phyloP scores from a whole-genome alignment of 1,284 basidiomycete species.

The Irpex rosettiformis region DNA sequence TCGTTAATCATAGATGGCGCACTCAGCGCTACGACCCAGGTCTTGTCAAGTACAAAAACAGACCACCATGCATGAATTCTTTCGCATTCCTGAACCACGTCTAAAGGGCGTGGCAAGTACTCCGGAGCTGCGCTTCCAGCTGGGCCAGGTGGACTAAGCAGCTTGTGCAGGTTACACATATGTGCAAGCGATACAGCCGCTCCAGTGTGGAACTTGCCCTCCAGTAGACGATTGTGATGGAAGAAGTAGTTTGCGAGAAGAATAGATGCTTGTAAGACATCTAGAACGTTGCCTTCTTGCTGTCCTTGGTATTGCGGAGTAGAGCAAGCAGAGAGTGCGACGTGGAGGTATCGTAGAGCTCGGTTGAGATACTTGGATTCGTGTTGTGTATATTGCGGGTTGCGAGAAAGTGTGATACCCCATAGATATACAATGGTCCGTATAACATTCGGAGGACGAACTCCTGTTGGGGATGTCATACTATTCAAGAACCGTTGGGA shows the following conservation, averaged over 20 bases:
- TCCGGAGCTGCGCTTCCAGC: background rate
- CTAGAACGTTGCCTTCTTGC: constrained; percentile 34
- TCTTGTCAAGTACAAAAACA: constrained; percentile 34
- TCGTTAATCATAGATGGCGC: constrained; percentile 16
- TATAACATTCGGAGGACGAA: constrained; percentile 17
- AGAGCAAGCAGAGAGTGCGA: constrained; percentile 20
- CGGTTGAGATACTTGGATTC: constrained; percentile 22
- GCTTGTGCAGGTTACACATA: constrained; percentile 19
- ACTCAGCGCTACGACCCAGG: constrained; percentile 16
- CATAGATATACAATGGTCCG: constrained; percentile 18
- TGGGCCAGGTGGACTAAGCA: background rate
- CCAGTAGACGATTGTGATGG: constrained; percentile 33
- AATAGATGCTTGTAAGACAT: constrained; percentile 37
- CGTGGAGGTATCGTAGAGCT: constrained; percentile 24
- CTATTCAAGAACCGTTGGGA: constrained; percentile 23
- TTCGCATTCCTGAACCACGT: constrained; percentile 16
- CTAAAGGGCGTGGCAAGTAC: constrained; percentile 11
- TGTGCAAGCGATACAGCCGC: constrained; percentile 33
- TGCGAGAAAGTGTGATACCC: constrained; percentile 16
- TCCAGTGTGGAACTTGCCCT: constrained; percentile 36
- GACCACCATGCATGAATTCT: constrained; percentile 20
- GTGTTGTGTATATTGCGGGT: constrained; percentile 8
- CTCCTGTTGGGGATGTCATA: constrained; percentile 17
- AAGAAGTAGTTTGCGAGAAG: constrained; percentile 40
- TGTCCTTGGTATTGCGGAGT: constrained; percentile 20